Conservation (phyloP, 2,329 filamentous ascomycete species). For the Chaetomium globosum region DNA sequence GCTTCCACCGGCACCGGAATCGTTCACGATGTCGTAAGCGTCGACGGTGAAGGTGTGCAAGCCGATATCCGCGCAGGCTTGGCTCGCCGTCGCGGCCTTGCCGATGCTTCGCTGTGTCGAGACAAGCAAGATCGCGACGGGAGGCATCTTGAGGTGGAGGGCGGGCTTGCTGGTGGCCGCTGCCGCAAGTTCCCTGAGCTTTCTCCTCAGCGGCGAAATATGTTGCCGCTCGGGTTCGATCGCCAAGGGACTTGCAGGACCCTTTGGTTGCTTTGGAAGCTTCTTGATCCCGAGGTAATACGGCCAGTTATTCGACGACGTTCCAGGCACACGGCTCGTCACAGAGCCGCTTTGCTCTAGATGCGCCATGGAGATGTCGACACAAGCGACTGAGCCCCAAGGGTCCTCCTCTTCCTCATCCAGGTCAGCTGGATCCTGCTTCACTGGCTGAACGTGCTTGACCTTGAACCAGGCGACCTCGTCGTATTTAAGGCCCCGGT, state of each 20-base stretch:
- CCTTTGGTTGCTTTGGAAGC: conserved; percentile 55
- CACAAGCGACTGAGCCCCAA: conserved; percentile 84
- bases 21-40: conserved; percentile 91
- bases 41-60: conserved; percentile 88
- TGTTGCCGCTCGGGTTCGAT: conserved; percentile 52
- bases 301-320: conserved; percentile 77
- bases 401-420: conserved; percentile 66
- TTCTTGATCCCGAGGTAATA: conserved; percentile 83
- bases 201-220: conserved; percentile 64
- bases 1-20: conserved; percentile 80
- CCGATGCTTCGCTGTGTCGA: conserved; percentile 94
- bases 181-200: conserved; percentile 80
- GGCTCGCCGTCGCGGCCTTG: conserved; percentile 76
- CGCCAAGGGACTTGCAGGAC: conserved; percentile 46
- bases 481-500: conserved; percentile 48
- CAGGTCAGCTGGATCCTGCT: conserved; percentile 44
- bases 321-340: conserved; percentile 76
- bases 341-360: conserved; percentile 92
- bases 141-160: conserved; percentile 82
- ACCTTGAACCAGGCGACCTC: conserved; percentile 92
- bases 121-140: conserved; percentile 82
- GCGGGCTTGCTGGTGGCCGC: conserved; percentile 87
- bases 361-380: conserved; percentile 83
- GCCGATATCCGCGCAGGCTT: conserved; percentile 84
- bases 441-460: conserved; percentile 67